These are phyloP conservation scores for Tagetes erecta DNA, from an alignment of 129 eudicot species.

Conservation along the genomic window DNA sequence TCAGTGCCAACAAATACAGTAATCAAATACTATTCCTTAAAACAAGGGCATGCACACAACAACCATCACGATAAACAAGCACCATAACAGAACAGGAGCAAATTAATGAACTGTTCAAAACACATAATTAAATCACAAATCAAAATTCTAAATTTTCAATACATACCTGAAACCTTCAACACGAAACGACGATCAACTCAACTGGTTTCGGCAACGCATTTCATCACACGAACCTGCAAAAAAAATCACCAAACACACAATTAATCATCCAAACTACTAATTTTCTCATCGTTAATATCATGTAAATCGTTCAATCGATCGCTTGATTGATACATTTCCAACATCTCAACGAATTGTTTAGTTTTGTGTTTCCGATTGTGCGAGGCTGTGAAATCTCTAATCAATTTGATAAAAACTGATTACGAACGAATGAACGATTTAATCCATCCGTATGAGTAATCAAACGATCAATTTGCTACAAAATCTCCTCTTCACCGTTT, in stretches of 20 bases:
- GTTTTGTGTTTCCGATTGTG: neutral
- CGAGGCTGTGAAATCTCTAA: neutral
- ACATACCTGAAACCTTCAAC: slow-evolving; percentile 38
- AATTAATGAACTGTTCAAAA: slow-evolving; percentile 1
- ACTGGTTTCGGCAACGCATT: slow-evolving; percentile 3
- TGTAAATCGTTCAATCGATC: neutral
- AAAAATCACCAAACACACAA: neutral
- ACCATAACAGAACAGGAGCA: slow-evolving; percentile 23
- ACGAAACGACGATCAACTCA: slow-evolving; percentile 32
- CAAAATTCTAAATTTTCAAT: neutral
- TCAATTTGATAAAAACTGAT: neutral
- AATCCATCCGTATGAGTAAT: slow-evolving; percentile 1
- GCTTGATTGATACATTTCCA: neutral
- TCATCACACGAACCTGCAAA: slow-evolving; percentile 17
- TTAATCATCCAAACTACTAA: slow-evolving; percentile 1
- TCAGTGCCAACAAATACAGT: slow-evolving; percentile 4
- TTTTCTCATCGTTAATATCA: neutral
- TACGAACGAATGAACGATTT: neutral
- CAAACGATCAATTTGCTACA: neutral
- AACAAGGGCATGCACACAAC: slow-evolving; percentile 22
- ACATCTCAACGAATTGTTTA: neutral
- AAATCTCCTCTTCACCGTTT: neutral
- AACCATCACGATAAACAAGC: neutral
- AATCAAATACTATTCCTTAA: slow-evolving; percentile 3
- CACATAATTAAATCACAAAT: neutral